A percentile compares a stretch with the other conserved stretches of the same genome.
Evolutionary conservation across 2,329 filamentous ascomycete species (phyloP).

Genomic region (Ophiostoma novo-ulmi): DNA sequence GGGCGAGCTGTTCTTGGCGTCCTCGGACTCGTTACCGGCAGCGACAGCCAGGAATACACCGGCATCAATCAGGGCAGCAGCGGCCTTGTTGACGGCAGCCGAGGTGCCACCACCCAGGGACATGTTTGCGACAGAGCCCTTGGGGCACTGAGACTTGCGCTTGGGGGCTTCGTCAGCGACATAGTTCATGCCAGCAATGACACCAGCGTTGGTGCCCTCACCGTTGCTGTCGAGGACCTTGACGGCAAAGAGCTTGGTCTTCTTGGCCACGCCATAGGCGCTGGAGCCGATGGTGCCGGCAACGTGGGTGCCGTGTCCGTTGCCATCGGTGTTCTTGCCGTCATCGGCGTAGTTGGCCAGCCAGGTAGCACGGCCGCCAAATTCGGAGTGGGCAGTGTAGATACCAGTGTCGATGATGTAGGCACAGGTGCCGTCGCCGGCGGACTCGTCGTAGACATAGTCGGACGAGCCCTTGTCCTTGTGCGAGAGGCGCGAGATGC

Average conservation of each 20-base stretch:
- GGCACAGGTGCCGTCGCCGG: constrained; percentile 95
- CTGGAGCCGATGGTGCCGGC: constrained; percentile 95
- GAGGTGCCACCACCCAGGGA: constrained; percentile 98
- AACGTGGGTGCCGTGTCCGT: constrained; percentile 98
- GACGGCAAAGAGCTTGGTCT: constrained; percentile 92
- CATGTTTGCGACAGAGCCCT: constrained; percentile 99
- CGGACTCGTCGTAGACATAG: constrained; percentile 85
- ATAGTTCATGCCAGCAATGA: constrained; percentile 96
- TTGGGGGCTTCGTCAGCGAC: constrained; percentile 79
- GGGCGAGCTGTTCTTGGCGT: constrained; percentile 98
- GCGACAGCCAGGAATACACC: constrained; percentile 97
- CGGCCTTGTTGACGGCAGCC: constrained; percentile 78
- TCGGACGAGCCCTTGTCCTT: constrained; percentile 93
- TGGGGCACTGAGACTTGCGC: constrained; percentile 92
- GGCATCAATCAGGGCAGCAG: constrained; percentile 85
- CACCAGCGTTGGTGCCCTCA: constrained; percentile 96
- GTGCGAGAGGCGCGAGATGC: constrained; percentile 89
- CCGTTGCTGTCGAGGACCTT: constrained; percentile 98
- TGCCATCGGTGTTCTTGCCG: constrained; percentile 87
- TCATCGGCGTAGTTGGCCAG: constrained; percentile 87
- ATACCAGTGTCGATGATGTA: constrained; percentile 98
- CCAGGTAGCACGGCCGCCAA: constrained; percentile 92
- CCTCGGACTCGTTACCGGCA: constrained; percentile 96
- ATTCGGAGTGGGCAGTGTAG: constrained; percentile 91
- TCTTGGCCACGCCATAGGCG: constrained; percentile 99